phyloP scores from a whole-genome alignment of 805 yeast species.

The Lipomyces sp. region DNA sequence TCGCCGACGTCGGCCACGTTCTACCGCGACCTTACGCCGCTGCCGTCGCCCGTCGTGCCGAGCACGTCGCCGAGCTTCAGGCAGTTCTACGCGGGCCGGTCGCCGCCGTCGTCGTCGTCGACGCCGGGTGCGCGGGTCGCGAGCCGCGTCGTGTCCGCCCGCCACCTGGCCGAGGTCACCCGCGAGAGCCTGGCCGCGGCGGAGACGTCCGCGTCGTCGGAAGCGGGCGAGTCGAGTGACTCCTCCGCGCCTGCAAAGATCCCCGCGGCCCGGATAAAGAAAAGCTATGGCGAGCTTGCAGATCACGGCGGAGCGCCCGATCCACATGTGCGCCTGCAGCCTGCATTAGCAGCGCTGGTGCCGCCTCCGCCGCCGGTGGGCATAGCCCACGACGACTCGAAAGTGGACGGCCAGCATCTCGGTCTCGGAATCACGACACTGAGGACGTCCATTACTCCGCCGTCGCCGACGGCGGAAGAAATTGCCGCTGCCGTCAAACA shows the following conservation, averaged over 20 bases:
- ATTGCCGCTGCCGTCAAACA: constrained; percentile 2
- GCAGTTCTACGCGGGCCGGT: constrained; percentile 9
- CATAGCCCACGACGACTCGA: background rate
- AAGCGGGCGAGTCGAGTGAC: background rate
- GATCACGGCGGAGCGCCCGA: background rate
- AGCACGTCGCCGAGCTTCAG: constrained; percentile 17
- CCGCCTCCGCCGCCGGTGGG: background rate
- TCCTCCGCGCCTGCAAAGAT: background rate
- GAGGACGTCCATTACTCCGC: constrained; percentile 14
- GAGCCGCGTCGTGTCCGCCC: background rate
- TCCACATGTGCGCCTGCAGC: background rate
- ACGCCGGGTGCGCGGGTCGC: background rate
- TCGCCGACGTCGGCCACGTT: constrained; percentile 20
- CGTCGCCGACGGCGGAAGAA: constrained; percentile 12
- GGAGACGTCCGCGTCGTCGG: background rate
- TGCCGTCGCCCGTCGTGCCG: constrained; percentile 31
- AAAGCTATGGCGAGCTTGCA: constrained; percentile 13
- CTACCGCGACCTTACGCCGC: constrained; percentile 31
- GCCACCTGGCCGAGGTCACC: background rate
- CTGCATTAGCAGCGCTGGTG: background rate
- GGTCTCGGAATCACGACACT: constrained; percentile 12
- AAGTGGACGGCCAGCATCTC: background rate
- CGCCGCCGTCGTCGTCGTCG: constrained; percentile 3
- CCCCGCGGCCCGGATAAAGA: constrained; percentile 6
- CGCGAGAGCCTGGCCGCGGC: background rate